A percentile compares a stretch with the other conserved stretches of the same genome.
phyloP scores from a whole-genome alignment of 2,329 filamentous ascomycete species.

The Colletotrichum magnum region DNA sequence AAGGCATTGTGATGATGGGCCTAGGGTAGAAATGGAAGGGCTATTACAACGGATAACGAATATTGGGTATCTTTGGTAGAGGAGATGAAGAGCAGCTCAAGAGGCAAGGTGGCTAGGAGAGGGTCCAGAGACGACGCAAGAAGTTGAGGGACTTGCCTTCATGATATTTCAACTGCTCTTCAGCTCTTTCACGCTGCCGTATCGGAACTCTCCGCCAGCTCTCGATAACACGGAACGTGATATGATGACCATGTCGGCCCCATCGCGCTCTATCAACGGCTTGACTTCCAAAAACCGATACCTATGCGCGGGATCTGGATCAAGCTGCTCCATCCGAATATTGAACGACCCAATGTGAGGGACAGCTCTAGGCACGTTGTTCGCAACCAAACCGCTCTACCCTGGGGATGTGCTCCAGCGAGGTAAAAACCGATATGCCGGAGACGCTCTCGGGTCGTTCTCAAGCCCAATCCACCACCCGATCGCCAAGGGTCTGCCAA shows the following conservation, averaged over 20 bases:
- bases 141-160: background rate
- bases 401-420: background rate
- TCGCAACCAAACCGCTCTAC: background rate
- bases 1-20: constrained; percentile 16
- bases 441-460: background rate
- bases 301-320: background rate
- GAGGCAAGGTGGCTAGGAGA: constrained; percentile 6
- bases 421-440: constrained; percentile 23
- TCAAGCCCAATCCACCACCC: constrained; percentile 2
- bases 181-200: background rate
- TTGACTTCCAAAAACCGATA: constrained; percentile 1
- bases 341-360: constrained; percentile 1
- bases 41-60: constrained; percentile 13
- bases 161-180: constrained; percentile 12
- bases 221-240: background rate
- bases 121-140: background rate
- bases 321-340: background rate
- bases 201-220: constrained; percentile 1
- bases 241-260: background rate
- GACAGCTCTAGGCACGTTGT: constrained; percentile 19
- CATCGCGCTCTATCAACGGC: constrained; percentile 11
- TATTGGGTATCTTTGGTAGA: constrained; percentile 27
- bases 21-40: background rate
- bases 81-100: background rate
- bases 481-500: constrained; percentile 30